These are phyloP conservation scores for Phalaenopsis equestris DNA, from an alignment of 106 monocot genomes.

Conservation along the genomic window DNA sequence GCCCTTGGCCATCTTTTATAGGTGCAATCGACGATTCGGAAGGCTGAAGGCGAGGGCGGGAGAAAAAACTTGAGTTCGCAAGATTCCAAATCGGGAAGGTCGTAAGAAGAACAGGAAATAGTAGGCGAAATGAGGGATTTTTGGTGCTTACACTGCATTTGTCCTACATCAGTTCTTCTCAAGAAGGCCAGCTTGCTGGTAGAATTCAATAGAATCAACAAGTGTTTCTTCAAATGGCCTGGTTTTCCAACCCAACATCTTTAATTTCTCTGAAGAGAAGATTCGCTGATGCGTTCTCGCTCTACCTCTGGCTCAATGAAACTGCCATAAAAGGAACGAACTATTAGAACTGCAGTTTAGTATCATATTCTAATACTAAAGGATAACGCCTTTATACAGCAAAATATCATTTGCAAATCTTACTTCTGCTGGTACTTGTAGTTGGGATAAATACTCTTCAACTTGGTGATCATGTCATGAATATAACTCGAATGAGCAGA, in stretches of 20 bases:
- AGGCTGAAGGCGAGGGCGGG: no score
- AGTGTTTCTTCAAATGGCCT: conserved; percentile 1
- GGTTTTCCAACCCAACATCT: conserved; percentile 3
- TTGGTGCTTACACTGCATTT: no score
- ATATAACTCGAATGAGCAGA: conserved; percentile 16
- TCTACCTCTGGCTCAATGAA: neutral
- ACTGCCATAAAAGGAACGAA: neutral
- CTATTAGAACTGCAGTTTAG: neutral
- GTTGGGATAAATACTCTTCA: conserved; percentile 53
- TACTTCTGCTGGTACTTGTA: conserved; percentile 47
- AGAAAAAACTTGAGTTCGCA: no score
- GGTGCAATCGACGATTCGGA: no score
- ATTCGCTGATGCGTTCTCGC: neutral
- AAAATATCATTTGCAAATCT: neutral
- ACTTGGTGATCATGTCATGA: conserved; percentile 24
- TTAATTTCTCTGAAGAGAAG: conserved; percentile 7
- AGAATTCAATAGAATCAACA: conserved; percentile 1
- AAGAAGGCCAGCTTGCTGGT: conserved; percentile 1
- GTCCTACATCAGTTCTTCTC: neutral
- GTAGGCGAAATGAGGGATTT: no score
- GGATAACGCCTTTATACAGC: neutral
- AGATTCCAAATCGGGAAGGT: neutral
- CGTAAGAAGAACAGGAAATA: neutral
- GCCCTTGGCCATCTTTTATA: no score
- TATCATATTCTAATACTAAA: neutral